Conservation (phyloP, 371 early-diverging fungal species). For the Dentiscutata heterogama region DNA sequence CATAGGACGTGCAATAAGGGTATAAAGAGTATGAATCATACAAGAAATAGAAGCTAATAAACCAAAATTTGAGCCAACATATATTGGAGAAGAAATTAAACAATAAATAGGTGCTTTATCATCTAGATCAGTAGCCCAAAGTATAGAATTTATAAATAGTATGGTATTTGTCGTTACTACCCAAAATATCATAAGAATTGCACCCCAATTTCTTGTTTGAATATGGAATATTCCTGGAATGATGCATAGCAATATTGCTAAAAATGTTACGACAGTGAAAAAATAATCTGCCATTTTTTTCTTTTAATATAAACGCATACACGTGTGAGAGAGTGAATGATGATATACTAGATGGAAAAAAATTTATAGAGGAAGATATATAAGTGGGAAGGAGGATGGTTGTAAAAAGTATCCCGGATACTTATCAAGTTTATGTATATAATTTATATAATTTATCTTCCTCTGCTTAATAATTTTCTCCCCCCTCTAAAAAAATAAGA, state of each 20-base stretch:
- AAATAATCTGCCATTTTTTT: constrained; percentile 30
- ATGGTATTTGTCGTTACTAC: neutral
- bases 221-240: constrained; percentile 30
- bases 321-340: too few species aligned
- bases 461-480: too few species aligned
- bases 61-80: constrained; percentile 11
- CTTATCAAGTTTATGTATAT: too few species aligned
- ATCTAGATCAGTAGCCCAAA: constrained; percentile 30
- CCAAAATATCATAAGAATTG: constrained; percentile 44
- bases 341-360: too few species aligned
- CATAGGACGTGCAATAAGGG: neutral
- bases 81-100: constrained; percentile 19
- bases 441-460: too few species aligned
- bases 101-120: constrained; percentile 31
- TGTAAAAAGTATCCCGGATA: too few species aligned
- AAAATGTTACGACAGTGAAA: neutral
- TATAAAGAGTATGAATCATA: constrained; percentile 35
- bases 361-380: too few species aligned
- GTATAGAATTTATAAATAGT: constrained; percentile 32
- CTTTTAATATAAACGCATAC: neutral
- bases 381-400: too few species aligned
- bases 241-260: constrained; percentile 4
- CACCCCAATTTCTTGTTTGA: constrained; percentile 33
- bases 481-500: too few species aligned
- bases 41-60: constrained; percentile 24